Evolutionary conservation across 805 yeast species (phyloP).

Genomic region (Sugiyamaella floridensis): DNA sequence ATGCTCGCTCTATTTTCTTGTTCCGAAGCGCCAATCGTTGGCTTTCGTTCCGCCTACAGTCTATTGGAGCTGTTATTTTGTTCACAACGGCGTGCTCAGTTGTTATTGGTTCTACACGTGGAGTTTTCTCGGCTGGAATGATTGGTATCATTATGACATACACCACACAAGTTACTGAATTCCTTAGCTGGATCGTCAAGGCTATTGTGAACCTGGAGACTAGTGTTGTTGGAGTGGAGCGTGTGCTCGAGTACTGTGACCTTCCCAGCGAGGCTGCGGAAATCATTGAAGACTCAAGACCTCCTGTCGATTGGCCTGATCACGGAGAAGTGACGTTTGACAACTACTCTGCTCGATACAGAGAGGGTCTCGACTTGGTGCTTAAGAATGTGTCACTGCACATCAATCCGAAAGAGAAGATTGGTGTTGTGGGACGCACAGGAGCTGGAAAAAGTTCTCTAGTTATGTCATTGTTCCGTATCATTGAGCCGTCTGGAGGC

Average conservation of each 20-base stretch:
- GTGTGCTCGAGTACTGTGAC: slow-evolving; percentile 28
- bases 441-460: slow-evolving; percentile 88
- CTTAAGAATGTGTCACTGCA: slow-evolving; percentile 55
- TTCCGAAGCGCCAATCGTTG: slow-evolving; percentile 81
- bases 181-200: slow-evolving; percentile 84
- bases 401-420: slow-evolving; percentile 68
- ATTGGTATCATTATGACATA: slow-evolving; percentile 86
- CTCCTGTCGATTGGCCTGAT: slow-evolving; percentile 63
- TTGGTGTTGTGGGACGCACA: slow-evolving; percentile 83
- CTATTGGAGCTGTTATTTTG: slow-evolving; percentile 74
- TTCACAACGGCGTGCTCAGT: slow-evolving; percentile 72
- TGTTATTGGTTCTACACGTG: slow-evolving; percentile 48
- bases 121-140: slow-evolving; percentile 63
- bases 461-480: slow-evolving; percentile 61
- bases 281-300: slow-evolving; percentile 53
- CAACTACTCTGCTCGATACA: slow-evolving; percentile 60
- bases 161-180: slow-evolving; percentile 76
- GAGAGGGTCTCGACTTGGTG: slow-evolving; percentile 65
- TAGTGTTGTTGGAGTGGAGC: slow-evolving; percentile 84
- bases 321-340: slow-evolving; percentile 58
- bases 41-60: slow-evolving; percentile 84
- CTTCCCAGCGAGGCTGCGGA: slow-evolving; percentile 58
- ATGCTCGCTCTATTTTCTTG: slow-evolving; percentile 78
- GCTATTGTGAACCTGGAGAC: slow-evolving; percentile 93
- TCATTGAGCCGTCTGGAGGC: slow-evolving; percentile 48